Evolutionary conservation across 2,329 filamentous ascomycete species (phyloP).

Genomic region (Aspergillaceae sp.): DNA sequence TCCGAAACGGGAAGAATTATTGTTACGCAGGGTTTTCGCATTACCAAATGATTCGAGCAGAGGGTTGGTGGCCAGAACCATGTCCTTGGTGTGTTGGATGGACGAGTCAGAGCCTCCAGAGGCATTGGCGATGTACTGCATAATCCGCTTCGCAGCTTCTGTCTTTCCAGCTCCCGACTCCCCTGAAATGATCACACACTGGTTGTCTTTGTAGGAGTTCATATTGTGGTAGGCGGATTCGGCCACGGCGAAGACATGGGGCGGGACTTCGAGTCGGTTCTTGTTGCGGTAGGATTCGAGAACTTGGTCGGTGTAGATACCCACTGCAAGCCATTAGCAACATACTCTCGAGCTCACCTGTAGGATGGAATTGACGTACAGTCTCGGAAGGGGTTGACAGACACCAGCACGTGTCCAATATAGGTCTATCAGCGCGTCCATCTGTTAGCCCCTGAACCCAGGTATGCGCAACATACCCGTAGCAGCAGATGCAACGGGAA

Average conservation of each 20-base stretch:
- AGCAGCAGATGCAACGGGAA: neutral
- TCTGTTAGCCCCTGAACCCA: constrained; percentile 9
- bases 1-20: constrained; percentile 96
- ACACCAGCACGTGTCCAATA: constrained; percentile 98
- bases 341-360: neutral
- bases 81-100: constrained; percentile 96
- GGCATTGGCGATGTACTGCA: constrained; percentile 98
- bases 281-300: constrained; percentile 92
- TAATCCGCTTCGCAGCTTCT: constrained; percentile 94
- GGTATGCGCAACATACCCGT: constrained; percentile 9
- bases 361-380: constrained; percentile 32
- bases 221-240: constrained; percentile 98
- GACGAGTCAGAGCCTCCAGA: constrained; percentile 76
- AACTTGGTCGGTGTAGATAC: constrained; percentile 93
- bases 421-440: constrained; percentile 56
- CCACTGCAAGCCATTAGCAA: constrained; percentile 45
- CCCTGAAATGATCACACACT: constrained; percentile 98
- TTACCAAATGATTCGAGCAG: constrained; percentile 96
- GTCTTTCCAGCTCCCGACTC: constrained; percentile 98
- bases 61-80: constrained; percentile 97
- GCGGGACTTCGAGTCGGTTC: constrained; percentile 86
- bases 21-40: constrained; percentile 94
- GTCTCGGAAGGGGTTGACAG: constrained; percentile 95
- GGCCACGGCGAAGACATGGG: constrained; percentile 95
- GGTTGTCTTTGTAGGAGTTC: constrained; percentile 98